Conservation (phyloP, 257 asterid genomes). For the Nicotiana sylvestris region DNA sequence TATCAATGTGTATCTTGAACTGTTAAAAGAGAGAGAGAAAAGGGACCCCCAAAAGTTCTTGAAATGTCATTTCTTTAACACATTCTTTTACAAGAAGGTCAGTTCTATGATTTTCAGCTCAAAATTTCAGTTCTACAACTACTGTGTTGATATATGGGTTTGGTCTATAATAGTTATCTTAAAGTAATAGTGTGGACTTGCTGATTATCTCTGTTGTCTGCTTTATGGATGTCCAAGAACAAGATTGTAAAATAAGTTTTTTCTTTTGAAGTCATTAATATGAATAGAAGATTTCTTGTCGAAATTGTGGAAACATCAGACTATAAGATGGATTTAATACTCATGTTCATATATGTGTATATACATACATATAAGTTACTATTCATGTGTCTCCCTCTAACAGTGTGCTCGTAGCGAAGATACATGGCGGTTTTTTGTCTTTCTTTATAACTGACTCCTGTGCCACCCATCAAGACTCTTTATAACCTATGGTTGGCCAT, state of each 20-base stretch:
- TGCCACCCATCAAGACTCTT: too few species aligned
- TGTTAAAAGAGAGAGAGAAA: slow-evolving; percentile 83
- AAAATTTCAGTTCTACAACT: background rate
- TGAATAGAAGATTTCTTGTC: background rate
- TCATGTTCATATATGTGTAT: background rate
- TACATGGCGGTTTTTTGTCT: background rate
- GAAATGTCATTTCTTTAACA: slow-evolving; percentile 83
- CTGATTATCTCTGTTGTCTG: background rate
- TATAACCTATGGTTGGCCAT: too few species aligned
- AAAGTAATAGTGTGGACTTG: background rate
- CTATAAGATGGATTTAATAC: background rate
- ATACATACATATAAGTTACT: background rate
- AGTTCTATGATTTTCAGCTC: background rate
- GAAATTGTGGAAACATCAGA: background rate
- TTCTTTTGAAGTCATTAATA: background rate
- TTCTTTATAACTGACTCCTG: background rate
- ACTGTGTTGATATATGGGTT: background rate
- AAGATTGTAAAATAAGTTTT: background rate
- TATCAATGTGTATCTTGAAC: slow-evolving; percentile 75
- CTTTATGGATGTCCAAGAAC: background rate
- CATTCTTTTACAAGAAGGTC: slow-evolving; percentile 94
- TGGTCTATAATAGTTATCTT: background rate
- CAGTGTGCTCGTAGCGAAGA: background rate
- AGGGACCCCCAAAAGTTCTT: slow-evolving; percentile 76
- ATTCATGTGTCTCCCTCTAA: background rate